Conservation (phyloP, 2,329 filamentous ascomycete species). For the Ascochyta clinopodiicola region DNA sequence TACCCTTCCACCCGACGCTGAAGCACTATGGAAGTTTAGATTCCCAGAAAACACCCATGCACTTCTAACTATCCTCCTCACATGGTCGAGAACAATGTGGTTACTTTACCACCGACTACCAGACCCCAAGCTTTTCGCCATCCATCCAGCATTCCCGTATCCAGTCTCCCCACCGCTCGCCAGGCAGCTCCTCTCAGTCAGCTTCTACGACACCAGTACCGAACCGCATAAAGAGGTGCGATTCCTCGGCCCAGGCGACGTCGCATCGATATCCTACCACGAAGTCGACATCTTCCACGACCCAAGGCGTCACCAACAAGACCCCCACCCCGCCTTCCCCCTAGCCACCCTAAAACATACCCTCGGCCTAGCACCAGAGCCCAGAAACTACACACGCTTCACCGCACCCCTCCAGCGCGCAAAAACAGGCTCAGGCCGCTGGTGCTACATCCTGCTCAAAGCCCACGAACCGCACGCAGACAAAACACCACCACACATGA, state of each 20-base stretch:
- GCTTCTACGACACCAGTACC: constrained; percentile 29
- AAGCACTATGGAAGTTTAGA: constrained; percentile 3
- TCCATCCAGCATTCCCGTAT: constrained; percentile 28
- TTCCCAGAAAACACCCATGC: constrained; percentile 27
- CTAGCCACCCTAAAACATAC: constrained; percentile 1
- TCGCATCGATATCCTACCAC: constrained; percentile 21
- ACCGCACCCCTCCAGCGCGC: constrained; percentile 5
- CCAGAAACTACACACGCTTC: neutral
- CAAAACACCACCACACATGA: constrained; percentile 12
- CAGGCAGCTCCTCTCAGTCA: constrained; percentile 21
- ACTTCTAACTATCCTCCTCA: constrained; percentile 25
- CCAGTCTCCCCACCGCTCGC: constrained; percentile 17
- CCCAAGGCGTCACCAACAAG: neutral
- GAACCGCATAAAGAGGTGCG: constrained; percentile 26
- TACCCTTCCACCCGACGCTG: constrained; percentile 7
- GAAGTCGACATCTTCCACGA: constrained; percentile 32
- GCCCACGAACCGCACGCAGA: neutral
- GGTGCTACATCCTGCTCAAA: constrained; percentile 26
- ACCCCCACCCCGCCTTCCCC: neutral
- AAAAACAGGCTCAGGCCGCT: constrained; percentile 21
- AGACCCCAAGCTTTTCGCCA: constrained; percentile 16
- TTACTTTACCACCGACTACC: constrained; percentile 15
- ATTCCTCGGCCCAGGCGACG: constrained; percentile 28
- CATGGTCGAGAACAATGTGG: constrained; percentile 28
- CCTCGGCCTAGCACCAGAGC: neutral